A percentile compares a stretch with the other conserved stretches of the same genome.
These are phyloP conservation scores for Spathaspora hagerdaliae DNA, from an alignment of 805 yeast species.

Conservation along the genomic window DNA sequence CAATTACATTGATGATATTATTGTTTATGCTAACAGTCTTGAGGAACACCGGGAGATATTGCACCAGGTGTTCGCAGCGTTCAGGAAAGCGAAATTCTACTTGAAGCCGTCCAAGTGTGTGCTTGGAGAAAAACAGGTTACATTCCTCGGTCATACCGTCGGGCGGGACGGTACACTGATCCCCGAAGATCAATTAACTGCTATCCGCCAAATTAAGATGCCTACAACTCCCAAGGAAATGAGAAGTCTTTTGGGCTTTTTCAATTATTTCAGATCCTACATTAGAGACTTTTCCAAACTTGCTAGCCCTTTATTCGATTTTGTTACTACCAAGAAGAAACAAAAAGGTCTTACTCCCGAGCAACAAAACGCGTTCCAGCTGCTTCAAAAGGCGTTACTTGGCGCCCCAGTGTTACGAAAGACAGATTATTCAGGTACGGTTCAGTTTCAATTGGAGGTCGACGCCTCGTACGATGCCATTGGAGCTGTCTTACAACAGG, in stretches of 20 bases:
- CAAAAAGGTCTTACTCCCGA: background rate
- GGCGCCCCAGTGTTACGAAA: background rate
- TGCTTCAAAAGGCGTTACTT: background rate
- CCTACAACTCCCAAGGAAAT: background rate
- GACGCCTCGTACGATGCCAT: constrained; percentile 1
- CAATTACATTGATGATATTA: constrained; percentile 1
- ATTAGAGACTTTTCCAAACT: background rate
- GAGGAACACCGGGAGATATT: background rate
- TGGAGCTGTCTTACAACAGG: constrained; percentile 1
- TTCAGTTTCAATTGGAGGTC: constrained; percentile 1
- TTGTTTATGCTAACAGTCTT: background rate
- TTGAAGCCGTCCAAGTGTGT: background rate
- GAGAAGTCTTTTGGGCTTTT: background rate
- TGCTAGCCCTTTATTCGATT: background rate
- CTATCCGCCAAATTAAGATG: background rate
- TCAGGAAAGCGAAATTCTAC: background rate
- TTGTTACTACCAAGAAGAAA: background rate
- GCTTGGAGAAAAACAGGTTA: background rate
- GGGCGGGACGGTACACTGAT: background rate
- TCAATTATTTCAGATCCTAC: background rate
- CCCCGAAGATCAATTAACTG: background rate
- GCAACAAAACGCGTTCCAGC: background rate
- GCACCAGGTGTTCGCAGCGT: background rate
- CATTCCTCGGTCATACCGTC: background rate
- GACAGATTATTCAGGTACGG: background rate